Evolutionary conservation across 176 grass and related monocot species (phyloP), one percentile per base, ranked within the genome.

Genomic region (Eragrostis curvula): DNA sequence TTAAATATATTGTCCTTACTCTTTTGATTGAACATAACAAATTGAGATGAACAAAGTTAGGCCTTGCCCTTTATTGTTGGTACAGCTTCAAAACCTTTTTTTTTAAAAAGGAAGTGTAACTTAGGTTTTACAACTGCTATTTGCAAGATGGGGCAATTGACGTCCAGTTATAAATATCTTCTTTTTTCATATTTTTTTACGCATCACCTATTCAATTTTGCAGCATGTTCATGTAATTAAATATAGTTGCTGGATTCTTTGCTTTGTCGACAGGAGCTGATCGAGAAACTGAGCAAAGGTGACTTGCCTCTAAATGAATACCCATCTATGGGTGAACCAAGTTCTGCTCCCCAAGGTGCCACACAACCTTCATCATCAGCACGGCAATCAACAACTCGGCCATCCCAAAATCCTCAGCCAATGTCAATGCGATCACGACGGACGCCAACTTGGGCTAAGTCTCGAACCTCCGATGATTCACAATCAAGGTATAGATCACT

Each of bases 401-500:
- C 79, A 79, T 59, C 78, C 70, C 83, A 85, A 85, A 69, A 75
- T 67, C 82, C 79, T 45, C 86, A 87, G 60, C 88, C 84, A 30
- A 80, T 92, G 73, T 95, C 95, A 9, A 90, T 71, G 78, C 87
- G 93, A 81, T 98, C 93, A 71, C 78, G 93, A 58, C 79, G 96
- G 66, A 98, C 93, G 47, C 88, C 93, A 16, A 81, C 85, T n/a
- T 98, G 90, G 90, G 96, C 96, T 46, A 97, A 91, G 77, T 60
- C 86, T 79, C 64, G 75, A 10, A 77, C 71, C 42, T 94, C 90
- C 11, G 90, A 93, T 36, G 96, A 98, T 80, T 75, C 90, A 48
- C 88, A 82, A 50, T 98, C 96, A 74, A 95, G 93, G 96, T 98
- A 98, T 30, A 68, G 5, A 48, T 12, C 8, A 12, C 52, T 63